Conservation (phyloP, 345 rosid genomes). For the Hypericum androsaemum region DNA sequence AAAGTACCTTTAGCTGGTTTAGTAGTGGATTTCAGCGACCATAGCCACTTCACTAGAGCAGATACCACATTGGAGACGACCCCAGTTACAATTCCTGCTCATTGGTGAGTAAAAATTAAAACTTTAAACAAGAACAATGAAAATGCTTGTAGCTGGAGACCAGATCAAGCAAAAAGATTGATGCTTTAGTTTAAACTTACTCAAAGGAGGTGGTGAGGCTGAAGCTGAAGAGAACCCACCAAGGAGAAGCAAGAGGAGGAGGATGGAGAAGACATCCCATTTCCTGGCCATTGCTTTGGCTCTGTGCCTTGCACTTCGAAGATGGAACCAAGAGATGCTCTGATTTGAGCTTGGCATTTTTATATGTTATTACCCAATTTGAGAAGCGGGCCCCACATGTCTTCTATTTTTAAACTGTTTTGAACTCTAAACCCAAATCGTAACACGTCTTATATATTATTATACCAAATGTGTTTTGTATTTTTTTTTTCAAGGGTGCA, state of each 20-base stretch:
- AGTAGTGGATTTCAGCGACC: conserved; percentile 23
- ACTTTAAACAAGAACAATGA: not conserved
- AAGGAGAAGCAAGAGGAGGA: conserved; percentile 32
- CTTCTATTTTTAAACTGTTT: too few relatives aligned
- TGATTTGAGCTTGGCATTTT: conserved; percentile 18
- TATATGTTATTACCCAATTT: conserved; percentile 20
- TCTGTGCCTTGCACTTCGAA: not conserved
- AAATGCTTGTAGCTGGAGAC: not conserved
- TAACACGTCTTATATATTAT: too few relatives aligned
- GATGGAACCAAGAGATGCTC: conserved; percentile 12
- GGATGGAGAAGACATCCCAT: conserved; percentile 31
- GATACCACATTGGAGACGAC: conserved; percentile 16
- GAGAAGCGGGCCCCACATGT: conserved; percentile 24
- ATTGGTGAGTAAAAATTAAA: not conserved
- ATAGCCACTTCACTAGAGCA: conserved; percentile 21
- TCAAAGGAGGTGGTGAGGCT: conserved; percentile 71
- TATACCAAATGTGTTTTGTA: too few relatives aligned
- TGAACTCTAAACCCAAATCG: too few relatives aligned
- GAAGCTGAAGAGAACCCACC: conserved; percentile 59
- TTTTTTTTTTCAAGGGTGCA: too few relatives aligned
- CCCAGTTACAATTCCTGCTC: conserved; percentile 19
- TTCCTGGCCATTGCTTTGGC: conserved; percentile 28
- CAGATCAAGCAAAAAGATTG: not conserved
- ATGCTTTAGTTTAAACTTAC: conserved; percentile 32
- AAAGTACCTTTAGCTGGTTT: conserved; percentile 9